Base-by-base conservation (phyloP, 2,329 filamentous ascomycete genomes). In the Stachybotrys echinatus region DNA sequence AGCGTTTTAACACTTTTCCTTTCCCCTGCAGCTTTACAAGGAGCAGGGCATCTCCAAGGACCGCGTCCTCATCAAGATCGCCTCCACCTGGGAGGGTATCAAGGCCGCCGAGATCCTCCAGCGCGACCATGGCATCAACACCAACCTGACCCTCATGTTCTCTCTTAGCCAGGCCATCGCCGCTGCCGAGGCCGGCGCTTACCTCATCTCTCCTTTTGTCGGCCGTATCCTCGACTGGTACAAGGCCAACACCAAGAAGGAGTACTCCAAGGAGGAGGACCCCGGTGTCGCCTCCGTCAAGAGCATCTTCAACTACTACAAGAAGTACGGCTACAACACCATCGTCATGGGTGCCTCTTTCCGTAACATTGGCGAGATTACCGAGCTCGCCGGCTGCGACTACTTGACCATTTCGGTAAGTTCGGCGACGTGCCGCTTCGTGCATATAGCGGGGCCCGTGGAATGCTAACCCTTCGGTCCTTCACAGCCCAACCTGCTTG, bases 261-360 rank as follows among this genome's bases (percentile, higher is more conserved):
- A 94, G 61, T 99, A 92, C 85, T 66, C 79, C 70, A 83, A 90
- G 72, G 77, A 88, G 74, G 89, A 95, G 72, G 94, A 99, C 80
- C 94, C 94, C 51, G 94, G 94, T 80, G 94, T 99, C 74, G 83
- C 89, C 78, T 92, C 88, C 59, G 94, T 99, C 68, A 82, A 92
- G 81, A 69, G 65, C 73, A 99, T 99, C 79, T 99, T 87, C 85
- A 94, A 99, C 84, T 99, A 99, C 89, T 99, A 99, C 88, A 99
- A 99, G 89, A 97, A 97, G 83, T 89, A 79, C 73, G 90, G 88
- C 73, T 96, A 99, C 87, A 96, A 95, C 65, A 99, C 94, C 73
- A 96, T 97, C 64, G 94, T 99, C 75, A 99, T 99, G 94, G 94
- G 94, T 68, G 94, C 94, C 61, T 96, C 92, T 39, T 99, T 99